Evolutionary conservation across 2,329 filamentous ascomycete genomes (phyloP).

Genomic region (Beauveria pseudobassiana): DNA sequence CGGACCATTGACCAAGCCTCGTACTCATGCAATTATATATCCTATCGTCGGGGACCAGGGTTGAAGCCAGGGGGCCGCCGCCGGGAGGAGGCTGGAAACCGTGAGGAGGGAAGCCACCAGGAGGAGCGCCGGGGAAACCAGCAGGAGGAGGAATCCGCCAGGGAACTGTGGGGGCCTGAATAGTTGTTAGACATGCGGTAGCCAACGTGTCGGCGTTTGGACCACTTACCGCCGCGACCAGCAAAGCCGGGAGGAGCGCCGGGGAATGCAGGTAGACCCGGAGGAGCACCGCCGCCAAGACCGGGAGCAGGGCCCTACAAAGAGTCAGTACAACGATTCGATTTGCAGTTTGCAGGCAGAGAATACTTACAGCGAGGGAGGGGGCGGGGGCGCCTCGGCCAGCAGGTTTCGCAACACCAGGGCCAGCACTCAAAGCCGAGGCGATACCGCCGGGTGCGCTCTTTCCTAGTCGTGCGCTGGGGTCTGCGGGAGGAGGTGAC

Average conservation of each 20-base stretch:
- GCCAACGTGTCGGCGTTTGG: conserved; percentile 9
- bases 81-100: conserved; percentile 45
- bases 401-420: conserved; percentile 84
- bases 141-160: conserved; percentile 39
- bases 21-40: conserved; percentile 19
- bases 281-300: conserved; percentile 65
- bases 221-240: conserved; percentile 47
- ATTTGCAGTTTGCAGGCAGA: neutral
- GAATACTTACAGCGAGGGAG: conserved; percentile 62
- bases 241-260: conserved; percentile 41
- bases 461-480: conserved; percentile 79
- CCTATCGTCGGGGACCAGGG: conserved; percentile 56
- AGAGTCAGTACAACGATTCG: conserved; percentile 16
- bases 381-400: conserved; percentile 69
- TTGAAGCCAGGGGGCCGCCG: conserved; percentile 67
- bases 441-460: conserved; percentile 60
- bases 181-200: conserved; percentile 24
- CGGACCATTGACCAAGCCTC: conserved; percentile 17
- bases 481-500: conserved; percentile 89
- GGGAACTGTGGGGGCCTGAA: conserved; percentile 42
- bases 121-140: conserved; percentile 32
- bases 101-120: conserved; percentile 39
- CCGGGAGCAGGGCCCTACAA: conserved; percentile 71
- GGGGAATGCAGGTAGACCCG: conserved; percentile 46
- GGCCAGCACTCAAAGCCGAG: conserved; percentile 69